Evolutionary conservation across 345 rosid genomes (phyloP), one percentile per base, ranked within the genome.

Genomic region (Pugionium cornutum): DNA sequence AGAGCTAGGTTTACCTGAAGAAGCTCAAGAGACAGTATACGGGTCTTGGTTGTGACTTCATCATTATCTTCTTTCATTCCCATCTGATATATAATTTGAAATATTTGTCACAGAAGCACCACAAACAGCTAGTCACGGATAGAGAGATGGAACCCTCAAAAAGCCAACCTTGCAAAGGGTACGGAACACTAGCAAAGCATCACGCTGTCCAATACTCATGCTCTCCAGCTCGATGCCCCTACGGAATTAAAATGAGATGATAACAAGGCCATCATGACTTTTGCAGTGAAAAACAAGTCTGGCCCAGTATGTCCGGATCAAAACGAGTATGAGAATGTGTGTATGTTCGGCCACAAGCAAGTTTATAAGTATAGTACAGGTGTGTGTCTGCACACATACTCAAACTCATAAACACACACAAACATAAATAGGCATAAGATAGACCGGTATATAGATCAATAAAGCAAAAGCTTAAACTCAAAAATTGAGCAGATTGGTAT

Each of bases 1-100:
- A 59, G 68, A 59, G 68, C 45, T 66, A 18, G 60, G 59, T 37
- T 46, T 64, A 94, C 99, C 97, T 90, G 99, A 64, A 94, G 89
- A 78, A 94, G 99, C 78, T 94, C 99, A 65, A 94, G 91, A 72
- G 97, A 94, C 77, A 94, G 68, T 67, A 94, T 85, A 54, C 96
- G 86, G 44, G 95, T 90, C 84, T 86, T 94, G 62, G 76, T 83
- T 25, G 99, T 90, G 71, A 94, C 88, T 76, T 90, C 99, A 83
- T 90, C 97, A 71, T 52, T 84, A 73, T 88, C 99, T 83, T 94
- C 99, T 80, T 90, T 94, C 99, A 90, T 94, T 64, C 97, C 91
- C 96, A 90, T 94, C 99, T 94, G 84, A 74, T 73, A 31, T 46
- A 58, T 4, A 52, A 67, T 67, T 44, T 29, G 67, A 18, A 59